These are phyloP conservation scores for Eimeria tenella DNA, from an alignment of 169 alveolate species.

Conservation along the genomic window DNA sequence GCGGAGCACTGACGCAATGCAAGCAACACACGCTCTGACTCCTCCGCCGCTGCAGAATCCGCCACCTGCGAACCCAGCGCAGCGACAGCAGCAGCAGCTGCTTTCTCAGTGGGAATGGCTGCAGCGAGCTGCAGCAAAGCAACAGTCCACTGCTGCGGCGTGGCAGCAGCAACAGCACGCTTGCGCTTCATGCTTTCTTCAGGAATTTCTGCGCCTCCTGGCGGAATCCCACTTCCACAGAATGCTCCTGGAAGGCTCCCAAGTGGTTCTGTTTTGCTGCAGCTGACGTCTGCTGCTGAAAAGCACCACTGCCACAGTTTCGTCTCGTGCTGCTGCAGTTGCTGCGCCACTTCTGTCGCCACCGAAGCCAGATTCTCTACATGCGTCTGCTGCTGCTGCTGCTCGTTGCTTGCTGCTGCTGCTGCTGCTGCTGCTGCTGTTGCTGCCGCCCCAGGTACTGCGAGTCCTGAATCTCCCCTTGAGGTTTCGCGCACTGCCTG, in stretches of 20 bases:
- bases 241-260: constrained; percentile 13
- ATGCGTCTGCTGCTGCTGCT: constrained; percentile 52
- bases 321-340: constrained; percentile 48
- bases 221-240: neutral
- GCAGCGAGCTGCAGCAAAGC: constrained; percentile 54
- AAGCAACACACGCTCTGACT: constrained; percentile 27
- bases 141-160: constrained; percentile 25
- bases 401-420: neutral
- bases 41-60: constrained; percentile 15
- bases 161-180: neutral
- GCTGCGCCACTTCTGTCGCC: constrained; percentile 37
- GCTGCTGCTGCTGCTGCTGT: neutral
- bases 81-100: constrained; percentile 9
- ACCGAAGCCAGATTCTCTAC: neutral
- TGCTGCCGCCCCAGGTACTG: neutral
- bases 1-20: constrained; percentile 35
- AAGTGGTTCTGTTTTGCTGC: neutral
- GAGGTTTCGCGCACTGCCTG: neutral
- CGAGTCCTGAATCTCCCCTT: neutral
- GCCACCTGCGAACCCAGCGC: neutral
- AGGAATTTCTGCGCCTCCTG: neutral
- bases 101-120: constrained; percentile 1
- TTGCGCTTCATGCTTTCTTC: neutral
- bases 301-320: constrained; percentile 59
- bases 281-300: constrained; percentile 22